These are phyloP conservation scores for Ilyonectria robusta DNA, from an alignment of 2,329 filamentous ascomycete genomes.

Conservation along the genomic window DNA sequence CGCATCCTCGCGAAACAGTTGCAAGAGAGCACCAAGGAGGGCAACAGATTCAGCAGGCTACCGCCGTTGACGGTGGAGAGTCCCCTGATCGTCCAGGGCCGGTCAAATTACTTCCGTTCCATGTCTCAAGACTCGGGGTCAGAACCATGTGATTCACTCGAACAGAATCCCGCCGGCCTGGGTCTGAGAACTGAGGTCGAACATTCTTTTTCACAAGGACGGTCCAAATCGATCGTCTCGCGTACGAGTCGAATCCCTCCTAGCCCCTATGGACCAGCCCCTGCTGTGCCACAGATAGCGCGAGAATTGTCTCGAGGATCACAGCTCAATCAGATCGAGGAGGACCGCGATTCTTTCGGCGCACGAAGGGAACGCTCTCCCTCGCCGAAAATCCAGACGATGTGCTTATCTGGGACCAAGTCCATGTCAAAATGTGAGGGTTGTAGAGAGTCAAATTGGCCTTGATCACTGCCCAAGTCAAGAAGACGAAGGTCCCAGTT, in stretches of 20 bases:
- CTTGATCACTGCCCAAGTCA: too few relatives aligned
- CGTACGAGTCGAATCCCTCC: slow-evolving; percentile 76
- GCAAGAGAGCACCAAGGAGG: slow-evolving; percentile 81
- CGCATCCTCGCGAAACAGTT: slow-evolving; percentile 89
- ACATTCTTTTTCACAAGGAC: slow-evolving; percentile 63
- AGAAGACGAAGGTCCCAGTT: too few relatives aligned
- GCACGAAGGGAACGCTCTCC: too few relatives aligned
- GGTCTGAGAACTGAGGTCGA: slow-evolving; percentile 70
- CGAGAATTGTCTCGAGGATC: too few relatives aligned
- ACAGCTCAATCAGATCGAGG: too few relatives aligned
- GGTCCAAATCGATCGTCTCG: slow-evolving; percentile 82
- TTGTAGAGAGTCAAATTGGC: too few relatives aligned
- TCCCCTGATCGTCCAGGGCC: slow-evolving; percentile 80
- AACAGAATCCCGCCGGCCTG: slow-evolving; percentile 50
- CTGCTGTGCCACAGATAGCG: too few relatives aligned
- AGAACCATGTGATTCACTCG: slow-evolving; percentile 55
- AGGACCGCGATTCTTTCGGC: too few relatives aligned
- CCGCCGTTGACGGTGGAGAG: slow-evolving; percentile 87
- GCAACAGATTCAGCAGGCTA: slow-evolving; percentile 86
- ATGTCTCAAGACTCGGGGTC: slow-evolving; percentile 74
- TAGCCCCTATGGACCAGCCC: slow-evolving; percentile 60
- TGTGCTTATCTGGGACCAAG: too few relatives aligned
- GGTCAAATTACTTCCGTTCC: slow-evolving; percentile 86
- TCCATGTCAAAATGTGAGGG: too few relatives aligned
- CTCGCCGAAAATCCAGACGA: too few relatives aligned